phyloP scores from a whole-genome alignment of 257 asterid species.

The Rehmannia glutinosa region DNA sequence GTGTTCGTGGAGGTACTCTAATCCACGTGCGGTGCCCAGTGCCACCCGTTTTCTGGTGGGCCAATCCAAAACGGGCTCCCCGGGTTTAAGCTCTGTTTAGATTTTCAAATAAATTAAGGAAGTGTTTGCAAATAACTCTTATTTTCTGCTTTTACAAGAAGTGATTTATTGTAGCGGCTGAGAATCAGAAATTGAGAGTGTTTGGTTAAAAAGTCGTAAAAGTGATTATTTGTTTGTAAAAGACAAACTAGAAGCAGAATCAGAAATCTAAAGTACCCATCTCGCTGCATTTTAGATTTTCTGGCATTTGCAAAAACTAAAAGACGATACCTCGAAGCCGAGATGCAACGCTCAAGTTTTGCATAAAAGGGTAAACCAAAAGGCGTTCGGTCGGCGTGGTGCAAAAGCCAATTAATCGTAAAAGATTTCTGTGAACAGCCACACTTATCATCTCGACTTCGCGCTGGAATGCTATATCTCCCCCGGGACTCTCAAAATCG shows the following conservation, averaged over 20 bases:
- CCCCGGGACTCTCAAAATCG: constrained; percentile 84
- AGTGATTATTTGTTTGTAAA: too few relatives aligned
- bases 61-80: constrained; percentile 70
- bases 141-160: too few relatives aligned
- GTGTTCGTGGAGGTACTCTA: constrained; percentile 92
- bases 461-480: constrained; percentile 85
- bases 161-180: too few relatives aligned
- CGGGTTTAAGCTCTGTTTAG: constrained; percentile 69
- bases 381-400: constrained; percentile 90
- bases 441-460: constrained; percentile 97
- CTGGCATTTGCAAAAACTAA: too few relatives aligned
- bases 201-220: too few relatives aligned
- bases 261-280: too few relatives aligned
- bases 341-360: constrained; percentile 85
- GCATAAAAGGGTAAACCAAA: constrained; percentile 85
- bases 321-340: constrained; percentile 66
- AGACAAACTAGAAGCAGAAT: too few relatives aligned
- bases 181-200: too few relatives aligned
- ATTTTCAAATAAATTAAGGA: not conserved
- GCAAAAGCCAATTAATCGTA: constrained; percentile 82
- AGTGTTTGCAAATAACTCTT: too few relatives aligned
- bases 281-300: too few relatives aligned
- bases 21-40: constrained; percentile 85
- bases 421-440: constrained; percentile 85
- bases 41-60: constrained; percentile 74